Conservation (phyloP, 2,329 filamentous ascomycete species). For the Magnaporthiopsis incrustans region DNA sequence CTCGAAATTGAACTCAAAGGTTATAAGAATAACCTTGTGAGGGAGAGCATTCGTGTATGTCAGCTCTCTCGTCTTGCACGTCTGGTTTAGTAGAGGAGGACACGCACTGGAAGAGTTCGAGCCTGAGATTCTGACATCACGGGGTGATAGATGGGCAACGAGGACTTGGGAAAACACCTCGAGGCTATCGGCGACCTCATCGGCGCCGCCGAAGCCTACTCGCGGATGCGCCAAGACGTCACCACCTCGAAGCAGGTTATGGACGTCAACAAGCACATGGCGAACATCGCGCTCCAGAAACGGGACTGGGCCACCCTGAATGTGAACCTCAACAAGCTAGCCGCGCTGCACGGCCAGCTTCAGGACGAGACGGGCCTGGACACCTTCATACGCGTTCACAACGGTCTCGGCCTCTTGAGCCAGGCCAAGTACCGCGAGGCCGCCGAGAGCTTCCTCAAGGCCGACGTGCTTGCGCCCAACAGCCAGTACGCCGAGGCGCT, state of each 20-base stretch:
- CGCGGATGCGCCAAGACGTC: slow-evolving; percentile 84
- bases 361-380: slow-evolving; percentile 40
- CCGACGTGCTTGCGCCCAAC: slow-evolving; percentile 42
- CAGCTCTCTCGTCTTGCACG: neutral
- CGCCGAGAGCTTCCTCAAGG: slow-evolving; percentile 61
- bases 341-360: slow-evolving; percentile 32
- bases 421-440: slow-evolving; percentile 49
- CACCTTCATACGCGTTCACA: slow-evolving; percentile 44
- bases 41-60: slow-evolving; percentile 85
- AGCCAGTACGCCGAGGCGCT: slow-evolving; percentile 61
- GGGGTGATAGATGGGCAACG: slow-evolving; percentile 76
- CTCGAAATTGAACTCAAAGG: slow-evolving; percentile 79
- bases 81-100: too few species aligned
- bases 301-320: slow-evolving; percentile 67
- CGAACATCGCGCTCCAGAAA: slow-evolving; percentile 67
- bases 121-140: neutral
- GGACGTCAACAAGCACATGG: slow-evolving; percentile 72
- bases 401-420: slow-evolving; percentile 42
- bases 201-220: slow-evolving; percentile 68
- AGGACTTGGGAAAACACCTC: slow-evolving; percentile 80
- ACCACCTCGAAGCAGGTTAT: slow-evolving; percentile 75
- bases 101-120: neutral
- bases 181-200: slow-evolving; percentile 68
- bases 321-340: slow-evolving; percentile 55
- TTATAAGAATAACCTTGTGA: slow-evolving; percentile 95